These are phyloP conservation scores for Mimosa bimucronata DNA, from an alignment of 306 rosid genomes.

Conservation along the genomic window DNA sequence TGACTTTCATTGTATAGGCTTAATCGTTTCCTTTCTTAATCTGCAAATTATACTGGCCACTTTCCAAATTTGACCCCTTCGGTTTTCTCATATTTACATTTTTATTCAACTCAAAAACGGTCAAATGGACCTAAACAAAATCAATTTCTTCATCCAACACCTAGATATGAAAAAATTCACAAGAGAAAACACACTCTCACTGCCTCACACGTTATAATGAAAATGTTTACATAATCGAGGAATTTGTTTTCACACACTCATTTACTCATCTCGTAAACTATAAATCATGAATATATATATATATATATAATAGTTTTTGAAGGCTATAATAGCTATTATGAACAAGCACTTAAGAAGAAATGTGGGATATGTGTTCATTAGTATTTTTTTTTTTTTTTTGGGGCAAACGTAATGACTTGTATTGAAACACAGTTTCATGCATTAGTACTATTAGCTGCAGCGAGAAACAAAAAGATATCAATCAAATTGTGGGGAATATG, in stretches of 20 bases:
- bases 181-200: background rate
- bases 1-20: too few species aligned
- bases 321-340: too few species aligned
- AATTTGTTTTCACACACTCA: too few species aligned
- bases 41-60: background rate
- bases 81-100: background rate
- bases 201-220: background rate
- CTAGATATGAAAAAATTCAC: background rate
- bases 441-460: background rate
- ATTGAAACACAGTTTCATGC: background rate
- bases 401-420: too few species aligned
- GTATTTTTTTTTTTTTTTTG: too few species aligned
- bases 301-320: too few species aligned
- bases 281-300: too few species aligned
- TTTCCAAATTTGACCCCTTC: background rate
- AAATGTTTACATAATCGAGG: too few species aligned
- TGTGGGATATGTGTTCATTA: too few species aligned
- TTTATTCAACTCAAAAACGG: background rate
- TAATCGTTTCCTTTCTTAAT: too few species aligned
- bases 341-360: too few species aligned
- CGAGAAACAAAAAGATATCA: background rate
- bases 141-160: background rate
- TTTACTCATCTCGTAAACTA: too few species aligned
- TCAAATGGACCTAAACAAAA: background rate
- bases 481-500: background rate